These are phyloP conservation scores for Cadophora sp. DNA, from an alignment of 2,329 filamentous ascomycete species.

Conservation along the genomic window DNA sequence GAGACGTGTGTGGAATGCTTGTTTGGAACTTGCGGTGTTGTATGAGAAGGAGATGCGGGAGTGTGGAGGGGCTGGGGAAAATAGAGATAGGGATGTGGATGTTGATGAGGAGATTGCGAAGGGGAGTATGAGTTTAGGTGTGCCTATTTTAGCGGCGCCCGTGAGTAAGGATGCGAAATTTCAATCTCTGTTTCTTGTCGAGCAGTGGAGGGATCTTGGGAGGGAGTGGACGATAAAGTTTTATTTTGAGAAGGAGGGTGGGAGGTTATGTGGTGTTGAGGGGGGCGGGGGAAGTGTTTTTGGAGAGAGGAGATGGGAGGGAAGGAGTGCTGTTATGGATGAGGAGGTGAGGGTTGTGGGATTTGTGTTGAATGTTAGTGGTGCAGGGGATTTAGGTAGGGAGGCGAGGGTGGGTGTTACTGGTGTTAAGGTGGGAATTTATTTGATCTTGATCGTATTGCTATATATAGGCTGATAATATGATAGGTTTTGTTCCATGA, in stretches of 20 bases:
- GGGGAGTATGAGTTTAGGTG: conserved; percentile 17
- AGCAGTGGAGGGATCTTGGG: conserved; percentile 20
- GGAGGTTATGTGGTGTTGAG: conserved; percentile 24
- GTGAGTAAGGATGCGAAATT: conserved; percentile 15
- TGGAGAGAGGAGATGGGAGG: conserved; percentile 6
- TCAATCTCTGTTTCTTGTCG: conserved; percentile 17
- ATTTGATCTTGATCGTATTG: background rate
- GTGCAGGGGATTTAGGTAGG: conserved; percentile 8
- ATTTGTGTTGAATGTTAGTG: conserved; percentile 22
- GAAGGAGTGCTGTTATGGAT: background rate
- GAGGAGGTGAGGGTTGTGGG: conserved; percentile 10
- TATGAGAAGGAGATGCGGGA: background rate
- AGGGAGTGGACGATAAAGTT: conserved; percentile 18
- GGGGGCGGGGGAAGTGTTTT: background rate
- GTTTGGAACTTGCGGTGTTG: conserved; percentile 1
- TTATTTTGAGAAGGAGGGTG: conserved; percentile 19
- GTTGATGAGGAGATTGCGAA: conserved; percentile 10
- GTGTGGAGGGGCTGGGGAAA: background rate
- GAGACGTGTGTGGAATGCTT: conserved; percentile 11
- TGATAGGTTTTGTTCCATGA: conserved; percentile 18
- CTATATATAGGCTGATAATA: background rate
- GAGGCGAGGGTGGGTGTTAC: conserved; percentile 24
- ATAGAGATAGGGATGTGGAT: background rate
- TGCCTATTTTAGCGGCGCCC: conserved; percentile 27
- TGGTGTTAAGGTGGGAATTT: conserved; percentile 20